Evolutionary conservation across 192 early-diverging fungal genomes (phyloP).

Genomic region (Pilobolus umbonatus): DNA sequence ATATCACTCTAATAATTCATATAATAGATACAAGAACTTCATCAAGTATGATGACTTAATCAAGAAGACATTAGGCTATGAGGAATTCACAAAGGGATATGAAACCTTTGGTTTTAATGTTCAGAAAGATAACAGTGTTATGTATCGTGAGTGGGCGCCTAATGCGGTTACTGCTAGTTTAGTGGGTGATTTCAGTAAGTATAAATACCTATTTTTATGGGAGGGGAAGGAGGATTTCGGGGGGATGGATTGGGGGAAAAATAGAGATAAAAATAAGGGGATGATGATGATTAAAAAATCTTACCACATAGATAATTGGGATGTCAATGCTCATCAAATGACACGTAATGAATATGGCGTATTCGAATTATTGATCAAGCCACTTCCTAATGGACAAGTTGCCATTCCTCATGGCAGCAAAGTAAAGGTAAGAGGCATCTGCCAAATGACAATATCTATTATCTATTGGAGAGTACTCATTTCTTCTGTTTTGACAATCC

Average conservation of each 20-base stretch:
- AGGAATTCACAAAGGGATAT: slow-evolving; percentile 78
- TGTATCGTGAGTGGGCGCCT: slow-evolving; percentile 97
- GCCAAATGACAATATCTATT: neutral
- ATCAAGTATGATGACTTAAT: slow-evolving; percentile 70
- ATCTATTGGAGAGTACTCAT: neutral
- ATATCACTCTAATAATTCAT: neutral
- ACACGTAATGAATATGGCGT: slow-evolving; percentile 77
- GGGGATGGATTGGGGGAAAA: neutral
- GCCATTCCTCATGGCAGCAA: slow-evolving; percentile 84
- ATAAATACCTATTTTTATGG: neutral
- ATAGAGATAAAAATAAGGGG: neutral
- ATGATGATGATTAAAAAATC: neutral
- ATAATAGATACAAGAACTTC: slow-evolving; percentile 49
- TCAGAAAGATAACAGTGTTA: slow-evolving; percentile 51
- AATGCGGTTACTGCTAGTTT: slow-evolving; percentile 70
- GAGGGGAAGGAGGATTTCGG: neutral
- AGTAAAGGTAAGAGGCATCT: slow-evolving; percentile 59
- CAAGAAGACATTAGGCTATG: slow-evolving; percentile 67
- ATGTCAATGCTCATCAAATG: slow-evolving; percentile 71
- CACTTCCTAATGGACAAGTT: slow-evolving; percentile 51
- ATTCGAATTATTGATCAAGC: slow-evolving; percentile 69
- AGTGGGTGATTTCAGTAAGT: slow-evolving; percentile 91
- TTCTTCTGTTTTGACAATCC: neutral
- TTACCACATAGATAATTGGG: slow-evolving; percentile 71
- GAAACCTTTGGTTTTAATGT: slow-evolving; percentile 80